Evolutionary conservation across 176 grass and related monocot genomes (phyloP), one percentile per base, ranked within the genome.

Genomic region (Typha latifolia): DNA sequence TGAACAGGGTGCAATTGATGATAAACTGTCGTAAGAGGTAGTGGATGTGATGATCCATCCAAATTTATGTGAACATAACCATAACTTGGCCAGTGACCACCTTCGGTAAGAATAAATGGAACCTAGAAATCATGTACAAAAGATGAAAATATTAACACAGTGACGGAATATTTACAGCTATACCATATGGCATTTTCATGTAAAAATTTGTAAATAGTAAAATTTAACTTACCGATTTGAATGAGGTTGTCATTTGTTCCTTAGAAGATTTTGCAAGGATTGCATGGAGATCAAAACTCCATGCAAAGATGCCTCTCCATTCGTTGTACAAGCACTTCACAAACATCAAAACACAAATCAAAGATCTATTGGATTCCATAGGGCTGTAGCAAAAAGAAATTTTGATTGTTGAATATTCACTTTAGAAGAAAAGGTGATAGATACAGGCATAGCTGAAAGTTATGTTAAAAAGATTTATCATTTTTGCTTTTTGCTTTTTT

Each of bases 291-390:
- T 99, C 94, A 82, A 99, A 87, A 55, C 83, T 90, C 94, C 85
- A 93, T 49, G 78, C 81, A 80, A 99, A 86, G 34, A 99, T 85
- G 53, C 94, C 94, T 78, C 89, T 85, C 94, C 86, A 93, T 86
- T 93, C 89, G 6, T 84, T 91, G 79, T 85, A 99, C 24, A 99
- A 70, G 52, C 89, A 92, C 94, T 99, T 49, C 47, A 87, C 20
- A 72, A 49, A 73, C 43, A 61, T 37, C 51, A 70, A 64, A 85
- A 31, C 22, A 66, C 22, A 88, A 69, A 65, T 21, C 72, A 47
- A 14, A 64, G 7, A 65, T 37, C 0, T 48, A 74, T 79, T 71
- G 75, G 75, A 24, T 71, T 48, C 63, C n/a, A 29, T 47, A 79
- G 1, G 59, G 31, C 3, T 12, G 56, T 62, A 56, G n/a, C 43